Evolutionary conservation across 192 early-diverging fungal species (phyloP).

Genomic region (Backusella macrospora): DNA sequence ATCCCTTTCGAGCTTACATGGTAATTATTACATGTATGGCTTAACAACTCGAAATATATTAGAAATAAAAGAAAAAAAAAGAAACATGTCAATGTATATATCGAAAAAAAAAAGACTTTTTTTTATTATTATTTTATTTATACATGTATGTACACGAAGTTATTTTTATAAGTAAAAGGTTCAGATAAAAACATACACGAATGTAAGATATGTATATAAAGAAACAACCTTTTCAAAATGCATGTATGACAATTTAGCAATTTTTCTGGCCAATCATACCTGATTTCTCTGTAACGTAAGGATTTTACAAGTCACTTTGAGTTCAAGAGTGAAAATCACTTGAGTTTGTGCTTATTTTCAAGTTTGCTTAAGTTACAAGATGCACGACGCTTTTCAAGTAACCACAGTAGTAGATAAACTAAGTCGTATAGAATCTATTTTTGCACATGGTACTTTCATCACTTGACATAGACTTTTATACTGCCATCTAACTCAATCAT

Average conservation of each 20-base stretch:
- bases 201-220: neutral
- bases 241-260: neutral
- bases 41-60: too few species aligned
- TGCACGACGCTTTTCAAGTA: slow-evolving; percentile 82
- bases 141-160: neutral
- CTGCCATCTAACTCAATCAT: neutral
- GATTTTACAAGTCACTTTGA: neutral
- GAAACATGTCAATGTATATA: too few species aligned
- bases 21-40: too few species aligned
- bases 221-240: neutral
- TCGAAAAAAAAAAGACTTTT: too few species aligned
- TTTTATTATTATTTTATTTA: neutral
- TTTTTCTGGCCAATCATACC: neutral
- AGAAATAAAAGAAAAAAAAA: too few species aligned
- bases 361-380: slow-evolving; percentile 28
- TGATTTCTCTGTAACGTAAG: neutral
- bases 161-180: neutral
- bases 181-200: neutral
- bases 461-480: neutral
- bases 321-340: neutral
- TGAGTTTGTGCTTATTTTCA: neutral
- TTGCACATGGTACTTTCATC: slow-evolving; percentile 55
- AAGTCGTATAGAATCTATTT: slow-evolving; percentile 72
- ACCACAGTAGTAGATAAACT: slow-evolving; percentile 75
- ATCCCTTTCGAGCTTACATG: too few species aligned